Conservation (phyloP, 1,284 basidiomycete species). For the Apiotrichum akiyoshidainum region DNA sequence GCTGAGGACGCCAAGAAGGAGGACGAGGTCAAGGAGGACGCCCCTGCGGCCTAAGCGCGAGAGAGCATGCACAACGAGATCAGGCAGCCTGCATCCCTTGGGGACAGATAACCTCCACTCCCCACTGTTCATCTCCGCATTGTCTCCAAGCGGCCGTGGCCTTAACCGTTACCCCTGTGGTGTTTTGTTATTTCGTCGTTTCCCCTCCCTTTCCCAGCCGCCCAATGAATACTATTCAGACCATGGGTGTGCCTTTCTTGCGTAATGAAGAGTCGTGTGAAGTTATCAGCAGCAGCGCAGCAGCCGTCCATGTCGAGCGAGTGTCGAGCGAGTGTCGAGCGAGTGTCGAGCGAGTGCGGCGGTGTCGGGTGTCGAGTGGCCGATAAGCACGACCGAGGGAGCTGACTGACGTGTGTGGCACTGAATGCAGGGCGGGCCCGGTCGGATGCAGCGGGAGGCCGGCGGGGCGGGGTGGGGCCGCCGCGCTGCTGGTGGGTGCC, state of each 20-base stretch:
- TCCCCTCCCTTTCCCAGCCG: conserved; percentile 18
- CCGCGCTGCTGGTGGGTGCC: too few species aligned
- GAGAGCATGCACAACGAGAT: conserved; percentile 21
- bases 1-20: conserved; percentile 38
- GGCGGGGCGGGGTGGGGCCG: too few species aligned
- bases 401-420: background rate
- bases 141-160: conserved; percentile 22
- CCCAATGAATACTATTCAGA: conserved; percentile 29
- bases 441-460: background rate
- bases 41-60: conserved; percentile 34
- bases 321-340: too few species aligned
- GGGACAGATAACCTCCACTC: conserved; percentile 17
- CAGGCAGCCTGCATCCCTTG: conserved; percentile 21
- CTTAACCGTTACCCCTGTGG: conserved; percentile 21
- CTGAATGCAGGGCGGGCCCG: background rate
- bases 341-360: too few species aligned
- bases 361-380: background rate
- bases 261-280: conserved; percentile 21
- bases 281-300: background rate
- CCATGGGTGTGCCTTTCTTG: conserved; percentile 13
- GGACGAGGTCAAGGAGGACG: conserved; percentile 44
- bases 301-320: too few species aligned
- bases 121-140: conserved; percentile 21
- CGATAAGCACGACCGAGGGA: background rate
- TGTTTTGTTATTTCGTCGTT: conserved; percentile 25